Base-by-base conservation (phyloP, 495 filamentous ascomycete genomes). In the Tetracladium setigerum region DNA sequence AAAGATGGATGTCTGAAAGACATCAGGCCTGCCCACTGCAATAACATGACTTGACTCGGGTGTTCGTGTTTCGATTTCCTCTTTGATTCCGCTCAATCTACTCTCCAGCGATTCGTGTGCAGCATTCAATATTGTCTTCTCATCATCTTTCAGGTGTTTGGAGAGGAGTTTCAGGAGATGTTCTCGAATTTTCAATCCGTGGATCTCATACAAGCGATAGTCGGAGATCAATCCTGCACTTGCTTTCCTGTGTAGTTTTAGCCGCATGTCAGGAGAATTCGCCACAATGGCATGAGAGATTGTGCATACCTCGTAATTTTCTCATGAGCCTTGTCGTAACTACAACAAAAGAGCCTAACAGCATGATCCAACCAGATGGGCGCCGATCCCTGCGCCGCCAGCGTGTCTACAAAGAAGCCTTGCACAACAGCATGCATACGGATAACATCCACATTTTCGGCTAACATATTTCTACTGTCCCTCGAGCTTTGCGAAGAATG, bases 361-460 rank as follows among this genome's bases (percentile, higher is more conserved):
- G 81, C 78, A 32, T 78, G 66, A 44, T 80, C 70, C 17, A 87
- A 63, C 81, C 82, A 87, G 15, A 75, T 77, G n/a, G 71, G 64
- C 6, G 74, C 62, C 17, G 82, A 69, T 9, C 71, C 68, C 31
- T 79, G 71, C 43, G 76, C 72, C 16, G 72, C 71, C 4, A 92
- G 64, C 17, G 77, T 73, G 54, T 87, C 83, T 14, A 84, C 76
- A 49, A 86, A 87, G 44, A 89, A 89, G 0, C 77, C 82, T 57
- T 91, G 87, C 5, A 89, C 83, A 1, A 91, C 84, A 30, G 77
- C 82, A 59, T 89, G 86, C 35, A 91, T 72, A 30, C 83, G 79
- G 30, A 91, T 71, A 30, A 89, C 73, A 43, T 89, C 86, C 16
- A 87, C 74, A 32, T 72, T 70, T 17, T 75, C 76, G 1, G 67